Conservation (phyloP, 305 asterid genomes). For the Fraxinus ornus region DNA sequence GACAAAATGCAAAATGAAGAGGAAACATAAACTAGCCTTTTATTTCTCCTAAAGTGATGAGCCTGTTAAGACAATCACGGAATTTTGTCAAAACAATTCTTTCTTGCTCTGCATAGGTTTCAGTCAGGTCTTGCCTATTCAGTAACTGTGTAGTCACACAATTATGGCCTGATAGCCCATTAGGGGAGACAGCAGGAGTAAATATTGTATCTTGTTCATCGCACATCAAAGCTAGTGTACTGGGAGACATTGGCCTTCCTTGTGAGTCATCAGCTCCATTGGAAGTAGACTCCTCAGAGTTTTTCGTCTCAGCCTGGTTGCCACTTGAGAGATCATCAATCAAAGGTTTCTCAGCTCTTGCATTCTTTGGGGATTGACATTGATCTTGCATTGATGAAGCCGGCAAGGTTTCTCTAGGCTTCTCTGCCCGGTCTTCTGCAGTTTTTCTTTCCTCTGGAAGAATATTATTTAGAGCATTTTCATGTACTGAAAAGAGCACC, state of each 20-base stretch:
- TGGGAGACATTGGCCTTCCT: conserved; percentile 88
- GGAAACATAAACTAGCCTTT: conserved; percentile 58
- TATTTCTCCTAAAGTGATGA: conserved; percentile 82
- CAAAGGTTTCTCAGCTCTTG: conserved; percentile 36
- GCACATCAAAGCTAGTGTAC: conserved; percentile 94
- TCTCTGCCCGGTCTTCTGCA: conserved; percentile 44
- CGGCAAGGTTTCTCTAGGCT: conserved; percentile 40
- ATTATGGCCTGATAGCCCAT: conserved; percentile 44
- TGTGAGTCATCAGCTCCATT: conserved; percentile 64
- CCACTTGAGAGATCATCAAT: conserved; percentile 34
- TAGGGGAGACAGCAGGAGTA: conserved; percentile 49
- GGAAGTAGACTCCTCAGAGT: conserved; percentile 51
- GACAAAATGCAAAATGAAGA: conserved; percentile 22
- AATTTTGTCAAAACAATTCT: conserved; percentile 79
- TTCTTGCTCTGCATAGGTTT: conserved; percentile 82
- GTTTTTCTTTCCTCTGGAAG: conserved; percentile 55
- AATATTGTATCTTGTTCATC: conserved; percentile 85
- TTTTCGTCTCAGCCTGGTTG: conserved; percentile 46
- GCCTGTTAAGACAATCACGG: conserved; percentile 91
- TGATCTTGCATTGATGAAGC: conserved; percentile 50
- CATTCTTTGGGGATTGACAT: conserved; percentile 44
- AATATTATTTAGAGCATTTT: conserved; percentile 16
- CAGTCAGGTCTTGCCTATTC: conserved; percentile 55
- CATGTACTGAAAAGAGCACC: conserved; percentile 6
- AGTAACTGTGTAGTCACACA: conserved; percentile 48